Percentiles rank a stretch among this genome's conserved stretches.
Evolutionary conservation across 192 early-diverging fungal genomes (phyloP).

Genomic region (Coemansia asiatica): DNA sequence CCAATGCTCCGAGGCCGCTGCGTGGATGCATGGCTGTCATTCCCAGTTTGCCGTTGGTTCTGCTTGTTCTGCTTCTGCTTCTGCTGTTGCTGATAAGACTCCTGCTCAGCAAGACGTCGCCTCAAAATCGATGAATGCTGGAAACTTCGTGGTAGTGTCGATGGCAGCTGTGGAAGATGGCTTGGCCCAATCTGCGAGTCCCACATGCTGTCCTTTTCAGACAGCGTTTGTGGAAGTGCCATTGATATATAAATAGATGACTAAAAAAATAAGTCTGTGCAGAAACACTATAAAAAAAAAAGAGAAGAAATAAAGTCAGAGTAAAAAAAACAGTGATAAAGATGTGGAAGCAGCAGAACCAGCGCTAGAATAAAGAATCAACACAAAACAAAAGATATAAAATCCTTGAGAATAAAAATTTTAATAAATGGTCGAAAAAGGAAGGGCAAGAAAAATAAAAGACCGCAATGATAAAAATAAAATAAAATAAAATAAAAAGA

Average conservation of each 20-base stretch:
- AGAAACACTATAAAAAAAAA: not conserved
- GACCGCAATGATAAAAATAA: not conserved
- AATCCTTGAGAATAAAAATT: not conserved
- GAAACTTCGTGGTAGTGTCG: slow-evolving; percentile 30
- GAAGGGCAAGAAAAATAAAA: not conserved
- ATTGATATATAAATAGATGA: slow-evolving; percentile 1
- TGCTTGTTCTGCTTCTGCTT: slow-evolving; percentile 3
- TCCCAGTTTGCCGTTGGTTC: not conserved
- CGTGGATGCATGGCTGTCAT: not conserved
- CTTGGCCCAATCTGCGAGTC: not conserved
- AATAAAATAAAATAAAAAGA: not conserved
- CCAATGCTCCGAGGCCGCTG: not conserved
- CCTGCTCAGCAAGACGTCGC: slow-evolving; percentile 18
- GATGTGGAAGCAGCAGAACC: not conserved
- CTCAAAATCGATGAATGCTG: slow-evolving; percentile 30
- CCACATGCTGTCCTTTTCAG: slow-evolving; percentile 11
- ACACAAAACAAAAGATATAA: not conserved
- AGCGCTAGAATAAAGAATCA: not conserved
- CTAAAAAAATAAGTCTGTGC: slow-evolving; percentile 1
- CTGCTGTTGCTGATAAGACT: slow-evolving; percentile 3
- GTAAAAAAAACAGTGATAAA: not conserved
- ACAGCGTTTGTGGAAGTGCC: slow-evolving; percentile 14
- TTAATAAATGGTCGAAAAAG: not conserved
- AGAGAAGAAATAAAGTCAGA: not conserved
- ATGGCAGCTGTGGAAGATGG: slow-evolving; percentile 4